phyloP scores from a whole-genome alignment of 1,284 basidiomycete species.

The Microbotryum lychnidis-dioicae region DNA sequence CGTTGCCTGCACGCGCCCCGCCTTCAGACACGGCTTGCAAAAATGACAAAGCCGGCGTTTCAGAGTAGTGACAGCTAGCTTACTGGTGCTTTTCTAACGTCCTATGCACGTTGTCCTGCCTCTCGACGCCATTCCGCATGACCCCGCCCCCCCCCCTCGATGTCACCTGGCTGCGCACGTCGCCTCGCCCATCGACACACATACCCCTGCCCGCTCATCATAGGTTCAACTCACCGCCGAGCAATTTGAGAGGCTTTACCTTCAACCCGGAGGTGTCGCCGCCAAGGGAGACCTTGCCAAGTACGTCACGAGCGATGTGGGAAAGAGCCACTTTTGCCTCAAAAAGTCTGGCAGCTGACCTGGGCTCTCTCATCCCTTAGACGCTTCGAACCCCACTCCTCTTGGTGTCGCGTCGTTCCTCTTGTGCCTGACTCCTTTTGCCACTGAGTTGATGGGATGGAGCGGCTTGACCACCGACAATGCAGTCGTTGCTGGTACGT shows the following conservation, averaged over 20 bases:
- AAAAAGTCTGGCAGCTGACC: conserved; percentile 15
- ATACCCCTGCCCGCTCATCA: too few species aligned
- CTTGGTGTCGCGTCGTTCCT: conserved; percentile 28
- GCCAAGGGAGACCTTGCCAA: conserved; percentile 29
- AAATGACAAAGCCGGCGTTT: neutral
- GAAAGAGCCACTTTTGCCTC: conserved; percentile 16
- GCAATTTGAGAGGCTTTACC: conserved; percentile 30
- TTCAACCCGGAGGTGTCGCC: conserved; percentile 31
- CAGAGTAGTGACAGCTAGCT: neutral
- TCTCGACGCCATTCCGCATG: too few species aligned
- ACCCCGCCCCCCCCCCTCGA: too few species aligned
- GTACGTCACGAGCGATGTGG: neutral
- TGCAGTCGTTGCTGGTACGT: neutral
- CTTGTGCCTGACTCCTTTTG: conserved; percentile 26
- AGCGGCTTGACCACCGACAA: conserved; percentile 9
- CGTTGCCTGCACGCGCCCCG: neutral
- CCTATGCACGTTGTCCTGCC: too few species aligned
- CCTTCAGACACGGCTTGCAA: conserved; percentile 5
- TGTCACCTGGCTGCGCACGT: too few species aligned
- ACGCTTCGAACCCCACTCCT: conserved; percentile 32
- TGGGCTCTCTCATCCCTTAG: conserved; percentile 16
- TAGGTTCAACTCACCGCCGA: conserved; percentile 17
- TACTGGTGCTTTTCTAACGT: neutral
- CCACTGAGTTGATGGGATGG: conserved; percentile 14
- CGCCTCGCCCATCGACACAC: too few species aligned